Evolutionary conservation across 2,329 filamentous ascomycete genomes (phyloP).

Genomic region (Camillea tinctor): DNA sequence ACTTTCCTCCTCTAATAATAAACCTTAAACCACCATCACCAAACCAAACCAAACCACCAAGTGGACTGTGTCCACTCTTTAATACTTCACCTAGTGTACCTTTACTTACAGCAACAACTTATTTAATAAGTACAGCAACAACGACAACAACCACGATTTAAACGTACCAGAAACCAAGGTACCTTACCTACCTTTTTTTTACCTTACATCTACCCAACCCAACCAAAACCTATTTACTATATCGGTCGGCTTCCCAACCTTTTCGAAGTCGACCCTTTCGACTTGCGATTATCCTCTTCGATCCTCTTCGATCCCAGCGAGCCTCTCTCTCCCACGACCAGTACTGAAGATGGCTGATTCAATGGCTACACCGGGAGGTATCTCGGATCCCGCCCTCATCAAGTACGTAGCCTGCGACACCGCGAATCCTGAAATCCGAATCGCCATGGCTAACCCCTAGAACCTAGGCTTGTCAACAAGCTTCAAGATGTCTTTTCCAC

Average conservation of each 20-base stretch:
- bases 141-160: background rate
- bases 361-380: constrained; percentile 52
- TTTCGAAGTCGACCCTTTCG: background rate
- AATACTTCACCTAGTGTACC: constrained; percentile 5
- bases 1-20: constrained; percentile 2
- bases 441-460: constrained; percentile 30
- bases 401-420: constrained; percentile 46
- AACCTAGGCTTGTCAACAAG: constrained; percentile 83
- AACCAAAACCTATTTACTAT: too few relatives aligned
- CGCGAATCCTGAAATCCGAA: constrained; percentile 14
- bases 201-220: background rate
- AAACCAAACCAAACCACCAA: too few relatives aligned
- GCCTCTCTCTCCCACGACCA: background rate
- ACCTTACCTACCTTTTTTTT: too few relatives aligned
- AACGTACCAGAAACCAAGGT: too few relatives aligned
- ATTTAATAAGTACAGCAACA: background rate
- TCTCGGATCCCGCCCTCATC: constrained; percentile 66
- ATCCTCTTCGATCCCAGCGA: background rate
- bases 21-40: constrained; percentile 5
- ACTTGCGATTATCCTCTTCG: background rate
- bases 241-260: too few relatives aligned
- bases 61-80: constrained; percentile 15
- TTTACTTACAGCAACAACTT: too few relatives aligned
- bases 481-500: constrained; percentile 99
- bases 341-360: constrained; percentile 28